Conservation (phyloP, 495 filamentous ascomycete genomes). For the Terfezia claveryi region DNA sequence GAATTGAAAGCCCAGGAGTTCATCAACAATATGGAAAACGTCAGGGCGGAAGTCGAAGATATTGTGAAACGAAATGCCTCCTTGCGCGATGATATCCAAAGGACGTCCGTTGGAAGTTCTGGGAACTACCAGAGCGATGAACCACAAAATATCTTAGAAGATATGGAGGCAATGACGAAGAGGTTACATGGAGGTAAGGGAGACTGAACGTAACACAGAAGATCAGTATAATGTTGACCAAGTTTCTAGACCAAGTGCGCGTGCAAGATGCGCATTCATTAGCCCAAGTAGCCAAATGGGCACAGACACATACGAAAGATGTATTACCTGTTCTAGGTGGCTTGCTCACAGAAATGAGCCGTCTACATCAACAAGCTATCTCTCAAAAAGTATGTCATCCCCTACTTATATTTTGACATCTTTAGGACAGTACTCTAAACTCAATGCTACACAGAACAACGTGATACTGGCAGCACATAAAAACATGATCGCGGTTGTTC, state of each 20-base stretch:
- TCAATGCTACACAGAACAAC: conserved; percentile 24
- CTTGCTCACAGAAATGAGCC: conserved; percentile 50
- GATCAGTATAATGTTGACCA: neutral
- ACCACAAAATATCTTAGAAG: conserved; percentile 42
- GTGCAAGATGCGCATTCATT: conserved; percentile 43
- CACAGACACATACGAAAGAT: conserved; percentile 64
- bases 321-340: conserved; percentile 61
- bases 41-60: conserved; percentile 30
- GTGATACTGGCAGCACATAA: conserved; percentile 36
- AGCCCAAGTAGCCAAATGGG: conserved; percentile 64
- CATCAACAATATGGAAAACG: conserved; percentile 27
- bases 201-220: neutral
- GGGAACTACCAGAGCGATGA: conserved; percentile 17
- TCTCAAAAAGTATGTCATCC: conserved; percentile 26
- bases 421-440: too few species aligned
- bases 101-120: conserved; percentile 9
- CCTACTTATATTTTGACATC: neutral
- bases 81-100: conserved; percentile 25
- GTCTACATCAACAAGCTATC: conserved; percentile 42
- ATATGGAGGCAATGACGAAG: conserved; percentile 62
- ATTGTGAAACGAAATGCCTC: conserved; percentile 33
- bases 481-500: conserved; percentile 59
- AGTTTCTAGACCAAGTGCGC: conserved; percentile 58
- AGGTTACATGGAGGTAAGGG: conserved; percentile 46
- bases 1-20: conserved; percentile 30